Base-by-base conservation (phyloP, 177 flowering plant genomes). In the Tripterygium wilfordii region DNA sequence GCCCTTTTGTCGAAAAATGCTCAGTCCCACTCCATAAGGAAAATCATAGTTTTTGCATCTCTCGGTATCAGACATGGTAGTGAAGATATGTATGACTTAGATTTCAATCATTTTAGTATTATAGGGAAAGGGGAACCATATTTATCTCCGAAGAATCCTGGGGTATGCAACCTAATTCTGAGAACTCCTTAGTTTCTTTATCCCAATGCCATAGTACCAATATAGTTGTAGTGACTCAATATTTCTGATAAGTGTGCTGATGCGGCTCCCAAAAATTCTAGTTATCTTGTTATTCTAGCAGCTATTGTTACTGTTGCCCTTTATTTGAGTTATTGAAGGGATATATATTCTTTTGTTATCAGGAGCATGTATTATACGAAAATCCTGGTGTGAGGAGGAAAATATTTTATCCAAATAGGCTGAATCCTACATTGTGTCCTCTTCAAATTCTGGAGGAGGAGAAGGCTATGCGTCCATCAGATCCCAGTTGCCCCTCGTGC, bases 311-410 rank as follows among this genome's bases (percentile, higher is more conserved):
- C n/a, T n/a, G n/a, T n/a, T n/a, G n/a, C n/a, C n/a, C n/a, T n/a
- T 29, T 10, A 5, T 29, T 29, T 42, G 19, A 23, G n/a, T n/a
- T n/a, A n/a, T n/a, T n/a, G n/a, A n/a, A n/a, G n/a, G n/a, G n/a
- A n/a, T n/a, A n/a, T n/a, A n/a, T n/a, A n/a, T n/a, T n/a, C n/a
- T n/a, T 41, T 59, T 28, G 1, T 47, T 49, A 33, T 16, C 68
- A 78, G 84, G 81, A 76, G 60, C 85, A 76, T 63, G 77, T 74
- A 41, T 51, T 79, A 17, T 79, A 79, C 61, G 77, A 73, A 39
- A 66, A 76, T 63, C 85, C 75, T 21, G 77, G 85, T 1, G 56
- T 67, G 8, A 52, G 70, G 61, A 69, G 67, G 72, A 79, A 76
- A 54, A 28, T 79, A 25, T 76, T 79, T 51, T 76, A 62, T 53